phyloP scores from a whole-genome alignment of 495 filamentous ascomycete species.

The Apodospora peruviana region DNA sequence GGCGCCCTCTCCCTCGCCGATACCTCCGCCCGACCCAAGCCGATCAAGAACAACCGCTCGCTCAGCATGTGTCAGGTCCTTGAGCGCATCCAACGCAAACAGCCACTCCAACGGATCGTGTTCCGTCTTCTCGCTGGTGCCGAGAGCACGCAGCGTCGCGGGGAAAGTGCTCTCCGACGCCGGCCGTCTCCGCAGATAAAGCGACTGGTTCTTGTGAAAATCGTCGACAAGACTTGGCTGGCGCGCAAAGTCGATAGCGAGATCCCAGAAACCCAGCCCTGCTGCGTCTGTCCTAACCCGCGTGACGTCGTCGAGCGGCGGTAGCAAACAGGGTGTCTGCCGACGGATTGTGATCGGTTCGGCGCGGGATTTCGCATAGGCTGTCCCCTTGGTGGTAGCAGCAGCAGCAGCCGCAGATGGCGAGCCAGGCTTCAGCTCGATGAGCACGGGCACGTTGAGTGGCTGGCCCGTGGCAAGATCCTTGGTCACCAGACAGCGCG shows the following conservation, averaged over 20 bases:
- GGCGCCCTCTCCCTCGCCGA: slow-evolving; percentile 41
- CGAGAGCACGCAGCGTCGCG: slow-evolving; percentile 63
- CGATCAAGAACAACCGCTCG: slow-evolving; percentile 61
- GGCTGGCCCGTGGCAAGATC: slow-evolving; percentile 79
- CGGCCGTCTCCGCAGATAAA: slow-evolving; percentile 77
- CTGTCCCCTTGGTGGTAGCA: background rate
- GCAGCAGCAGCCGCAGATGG: slow-evolving; percentile 11
- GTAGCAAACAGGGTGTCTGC: slow-evolving; percentile 75
- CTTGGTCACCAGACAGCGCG: slow-evolving; percentile 77
- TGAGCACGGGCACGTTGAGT: slow-evolving; percentile 61
- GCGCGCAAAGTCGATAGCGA: slow-evolving; percentile 70
- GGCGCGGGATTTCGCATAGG: background rate
- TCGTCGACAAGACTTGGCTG: slow-evolving; percentile 59
- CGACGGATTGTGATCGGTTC: slow-evolving; percentile 16
- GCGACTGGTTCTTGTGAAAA: slow-evolving; percentile 68
- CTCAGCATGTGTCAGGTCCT: slow-evolving; percentile 68
- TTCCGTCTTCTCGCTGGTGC: slow-evolving; percentile 24
- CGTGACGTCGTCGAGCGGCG: slow-evolving; percentile 64
- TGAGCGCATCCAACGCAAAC: slow-evolving; percentile 58
- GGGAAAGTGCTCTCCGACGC: slow-evolving; percentile 66
- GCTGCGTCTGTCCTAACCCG: slow-evolving; percentile 56
- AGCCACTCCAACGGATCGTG: slow-evolving; percentile 65
- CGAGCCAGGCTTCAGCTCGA: slow-evolving; percentile 26
- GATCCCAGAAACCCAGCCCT: slow-evolving; percentile 75
- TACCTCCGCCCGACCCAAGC: slow-evolving; percentile 32